Evolutionary conservation across 345 rosid genomes (phyloP).

Genomic region (Citrus hindsii): DNA sequence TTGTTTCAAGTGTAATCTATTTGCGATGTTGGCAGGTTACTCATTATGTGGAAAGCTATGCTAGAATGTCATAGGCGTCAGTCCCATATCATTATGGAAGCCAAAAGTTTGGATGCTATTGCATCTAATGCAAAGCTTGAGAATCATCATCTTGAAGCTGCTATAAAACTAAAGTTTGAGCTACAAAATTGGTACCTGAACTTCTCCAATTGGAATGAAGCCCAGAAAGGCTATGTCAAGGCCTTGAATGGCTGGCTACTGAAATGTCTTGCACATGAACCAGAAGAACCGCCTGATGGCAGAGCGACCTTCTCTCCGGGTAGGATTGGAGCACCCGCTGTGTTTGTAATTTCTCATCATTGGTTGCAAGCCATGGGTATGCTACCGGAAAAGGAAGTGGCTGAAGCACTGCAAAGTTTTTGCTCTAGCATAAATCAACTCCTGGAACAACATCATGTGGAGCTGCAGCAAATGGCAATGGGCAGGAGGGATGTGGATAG

Average conservation of each 20-base stretch:
- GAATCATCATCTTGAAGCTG: slow-evolving; percentile 42
- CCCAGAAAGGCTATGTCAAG: slow-evolving; percentile 50
- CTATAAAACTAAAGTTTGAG: slow-evolving; percentile 53
- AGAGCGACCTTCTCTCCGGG: slow-evolving; percentile 30
- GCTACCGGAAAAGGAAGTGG: slow-evolving; percentile 38
- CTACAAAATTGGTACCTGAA: slow-evolving; percentile 49
- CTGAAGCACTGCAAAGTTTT: slow-evolving; percentile 28
- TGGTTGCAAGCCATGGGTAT: slow-evolving; percentile 51
- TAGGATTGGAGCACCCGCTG: slow-evolving; percentile 41
- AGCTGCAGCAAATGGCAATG: slow-evolving; percentile 29
- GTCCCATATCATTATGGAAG: slow-evolving; percentile 33
- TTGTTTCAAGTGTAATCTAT: background rate
- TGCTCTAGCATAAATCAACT: slow-evolving; percentile 20
- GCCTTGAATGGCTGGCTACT: slow-evolving; percentile 67
- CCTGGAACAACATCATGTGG: slow-evolving; percentile 26
- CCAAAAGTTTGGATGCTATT: slow-evolving; percentile 38
- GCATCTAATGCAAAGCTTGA: slow-evolving; percentile 27
- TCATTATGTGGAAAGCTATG: slow-evolving; percentile 69
- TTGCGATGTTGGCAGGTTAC: slow-evolving; percentile 39
- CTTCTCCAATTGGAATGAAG: slow-evolving; percentile 49
- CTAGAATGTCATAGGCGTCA: slow-evolving; percentile 54
- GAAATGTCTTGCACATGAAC: slow-evolving; percentile 46
- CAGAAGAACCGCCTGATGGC: slow-evolving; percentile 44
- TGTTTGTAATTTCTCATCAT: slow-evolving; percentile 37
- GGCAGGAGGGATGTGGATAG: slow-evolving; percentile 40